Evolutionary conservation across 2,329 filamentous ascomycete genomes (phyloP).

Genomic region (Lachnellula occidentalis): DNA sequence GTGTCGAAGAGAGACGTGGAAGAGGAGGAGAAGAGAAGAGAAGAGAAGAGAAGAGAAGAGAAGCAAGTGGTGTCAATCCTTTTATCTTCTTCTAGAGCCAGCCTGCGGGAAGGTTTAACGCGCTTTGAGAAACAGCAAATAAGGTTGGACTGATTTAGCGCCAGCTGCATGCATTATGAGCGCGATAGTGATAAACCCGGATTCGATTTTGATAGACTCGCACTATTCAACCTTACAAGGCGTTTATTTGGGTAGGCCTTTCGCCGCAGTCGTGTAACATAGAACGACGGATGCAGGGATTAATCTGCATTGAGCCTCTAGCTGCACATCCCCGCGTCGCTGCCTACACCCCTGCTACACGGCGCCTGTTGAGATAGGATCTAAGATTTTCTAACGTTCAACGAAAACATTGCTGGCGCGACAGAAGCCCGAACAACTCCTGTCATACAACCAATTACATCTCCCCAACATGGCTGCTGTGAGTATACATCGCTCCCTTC

Average conservation of each 20-base stretch:
- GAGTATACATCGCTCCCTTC: conserved; percentile 3
- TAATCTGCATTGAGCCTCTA: neutral
- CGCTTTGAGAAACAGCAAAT: no score
- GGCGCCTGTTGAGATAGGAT: neutral
- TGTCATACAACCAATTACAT: neutral
- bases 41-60: no score
- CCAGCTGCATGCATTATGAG: no score
- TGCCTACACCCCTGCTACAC: neutral
- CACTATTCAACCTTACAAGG: no score
- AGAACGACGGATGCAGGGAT: neutral
- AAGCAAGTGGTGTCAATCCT: no score
- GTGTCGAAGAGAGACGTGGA: no score
- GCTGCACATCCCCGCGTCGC: neutral
- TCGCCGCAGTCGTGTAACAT: neutral
- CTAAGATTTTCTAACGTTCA: neutral
- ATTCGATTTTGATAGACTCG: no score
- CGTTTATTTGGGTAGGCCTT: neutral
- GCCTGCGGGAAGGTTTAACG: no score
- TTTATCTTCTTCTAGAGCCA: no score
- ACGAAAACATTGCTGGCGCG: neutral
- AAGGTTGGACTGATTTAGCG: no score
- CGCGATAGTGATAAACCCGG: no score
- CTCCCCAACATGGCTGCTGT: conserved; percentile 26
- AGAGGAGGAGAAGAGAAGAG: no score
- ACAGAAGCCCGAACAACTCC: neutral